Evolutionary conservation across 192 early-diverging fungal genomes (phyloP).

Genomic region (Coemansia guatemalensis): DNA sequence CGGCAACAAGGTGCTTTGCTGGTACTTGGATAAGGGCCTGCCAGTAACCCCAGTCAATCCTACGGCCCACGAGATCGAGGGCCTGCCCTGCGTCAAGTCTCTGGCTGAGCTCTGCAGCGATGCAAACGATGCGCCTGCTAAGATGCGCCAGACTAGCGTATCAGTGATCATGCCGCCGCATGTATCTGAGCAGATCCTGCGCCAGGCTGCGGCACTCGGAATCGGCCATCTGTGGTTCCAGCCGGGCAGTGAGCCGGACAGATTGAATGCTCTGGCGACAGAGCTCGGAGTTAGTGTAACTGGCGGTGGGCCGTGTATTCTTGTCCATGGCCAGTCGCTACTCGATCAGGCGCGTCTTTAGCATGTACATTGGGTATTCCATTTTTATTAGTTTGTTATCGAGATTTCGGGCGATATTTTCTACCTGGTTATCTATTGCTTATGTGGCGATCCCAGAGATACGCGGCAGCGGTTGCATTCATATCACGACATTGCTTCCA

Average conservation of each 20-base stretch:
- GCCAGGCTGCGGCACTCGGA: conserved; percentile 15
- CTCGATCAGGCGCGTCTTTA: conserved; percentile 15
- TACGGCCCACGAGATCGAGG: conserved; percentile 16
- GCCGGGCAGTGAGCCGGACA: conserved; percentile 38
- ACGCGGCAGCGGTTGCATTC: conserved; percentile 67
- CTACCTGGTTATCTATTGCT: neutral
- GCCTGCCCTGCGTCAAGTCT: conserved; percentile 11
- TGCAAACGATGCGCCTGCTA: neutral
- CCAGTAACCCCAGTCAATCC: conserved; percentile 28
- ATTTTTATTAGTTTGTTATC: conserved; percentile 1
- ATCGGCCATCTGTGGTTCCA: conserved; percentile 36
- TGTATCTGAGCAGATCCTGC: conserved; percentile 14
- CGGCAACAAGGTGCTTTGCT: conserved; percentile 81
- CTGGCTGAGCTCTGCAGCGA: conserved; percentile 13
- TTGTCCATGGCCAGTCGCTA: conserved; percentile 13
- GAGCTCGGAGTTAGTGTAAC: conserved; percentile 16
- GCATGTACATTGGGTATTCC: neutral
- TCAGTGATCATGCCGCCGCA: conserved; percentile 36
- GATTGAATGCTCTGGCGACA: conserved; percentile 7
- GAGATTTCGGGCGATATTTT: no score
- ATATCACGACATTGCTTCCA: conserved; percentile 69
- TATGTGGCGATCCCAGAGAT: conserved; percentile 53
- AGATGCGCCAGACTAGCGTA: conserved; percentile 9
- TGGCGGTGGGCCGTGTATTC: conserved; percentile 31
- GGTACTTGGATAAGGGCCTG: conserved; percentile 54